Conservation (phyloP, 176 grass and related monocot genomes). For the Avena sativa region DNA sequence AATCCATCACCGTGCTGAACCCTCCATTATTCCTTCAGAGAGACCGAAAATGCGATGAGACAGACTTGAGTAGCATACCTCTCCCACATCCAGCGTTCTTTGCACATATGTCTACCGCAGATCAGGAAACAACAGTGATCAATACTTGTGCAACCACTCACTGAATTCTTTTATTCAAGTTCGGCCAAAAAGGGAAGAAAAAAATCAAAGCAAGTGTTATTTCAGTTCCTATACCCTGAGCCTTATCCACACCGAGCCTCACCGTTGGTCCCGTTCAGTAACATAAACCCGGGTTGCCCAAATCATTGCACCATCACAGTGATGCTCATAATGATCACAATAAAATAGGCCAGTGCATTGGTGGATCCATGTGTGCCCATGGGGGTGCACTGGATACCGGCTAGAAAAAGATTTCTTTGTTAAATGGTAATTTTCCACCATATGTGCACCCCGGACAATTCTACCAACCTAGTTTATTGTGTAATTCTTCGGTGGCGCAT, state of each 20-base stretch:
- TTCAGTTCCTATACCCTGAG: neutral
- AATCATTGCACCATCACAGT: neutral
- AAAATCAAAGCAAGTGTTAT: slow-evolving; percentile 13
- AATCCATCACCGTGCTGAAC: neutral
- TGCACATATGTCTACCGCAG: neutral
- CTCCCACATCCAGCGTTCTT: neutral
- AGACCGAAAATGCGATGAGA: neutral
- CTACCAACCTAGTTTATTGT: neutral
- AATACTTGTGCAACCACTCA: neutral
- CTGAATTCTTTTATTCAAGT: neutral
- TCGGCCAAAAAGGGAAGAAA: neutral
- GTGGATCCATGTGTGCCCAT: too few relatives aligned
- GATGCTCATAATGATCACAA: neutral
- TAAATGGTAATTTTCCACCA: too few relatives aligned
- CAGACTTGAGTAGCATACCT: neutral
- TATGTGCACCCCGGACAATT: neutral
- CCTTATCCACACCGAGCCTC: neutral
- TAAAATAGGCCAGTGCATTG: neutral
- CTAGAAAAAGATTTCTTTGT: too few relatives aligned
- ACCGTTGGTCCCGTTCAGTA: neutral
- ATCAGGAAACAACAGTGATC: slow-evolving; percentile 15
- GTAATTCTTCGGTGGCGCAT: neutral
- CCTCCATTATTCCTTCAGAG: neutral
- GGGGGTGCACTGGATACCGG: too few relatives aligned
- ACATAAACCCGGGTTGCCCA: neutral